These are phyloP conservation scores for Choiromyces venosus DNA, from an alignment of 495 filamentous ascomycete genomes.

Conservation along the genomic window DNA sequence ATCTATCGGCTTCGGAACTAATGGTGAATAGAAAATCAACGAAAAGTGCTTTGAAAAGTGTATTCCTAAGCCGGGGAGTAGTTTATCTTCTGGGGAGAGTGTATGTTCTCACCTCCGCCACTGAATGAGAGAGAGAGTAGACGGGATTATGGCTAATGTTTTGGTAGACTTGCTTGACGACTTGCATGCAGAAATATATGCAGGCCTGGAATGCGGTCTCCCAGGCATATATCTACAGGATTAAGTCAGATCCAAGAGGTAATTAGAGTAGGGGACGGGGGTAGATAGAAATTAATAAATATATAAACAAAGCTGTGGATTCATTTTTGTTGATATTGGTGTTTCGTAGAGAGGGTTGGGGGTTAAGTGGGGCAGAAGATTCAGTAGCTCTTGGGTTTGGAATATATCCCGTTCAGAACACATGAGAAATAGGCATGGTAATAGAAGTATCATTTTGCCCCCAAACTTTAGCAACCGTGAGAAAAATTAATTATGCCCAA, in stretches of 20 bases:
- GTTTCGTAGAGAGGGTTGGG: neutral
- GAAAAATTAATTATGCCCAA: neutral
- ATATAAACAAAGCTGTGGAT: neutral
- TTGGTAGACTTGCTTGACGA: constrained; percentile 62
- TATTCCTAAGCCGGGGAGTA: constrained; percentile 73
- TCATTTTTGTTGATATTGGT: neutral
- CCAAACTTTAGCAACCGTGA: neutral
- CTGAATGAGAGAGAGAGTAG: neutral
- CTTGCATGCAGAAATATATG: constrained; percentile 98
- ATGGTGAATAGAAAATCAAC: constrained; percentile 74
- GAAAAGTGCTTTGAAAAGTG: constrained; percentile 94
- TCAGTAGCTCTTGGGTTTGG: neutral
- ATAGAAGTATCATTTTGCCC: neutral
- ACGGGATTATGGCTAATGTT: neutral
- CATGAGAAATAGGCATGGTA: neutral
- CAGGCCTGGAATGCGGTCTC: constrained; percentile 81
- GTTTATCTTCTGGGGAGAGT: constrained; percentile 64
- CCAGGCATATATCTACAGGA: constrained; percentile 63
- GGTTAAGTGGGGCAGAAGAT: neutral
- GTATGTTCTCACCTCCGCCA: constrained; percentile 14
- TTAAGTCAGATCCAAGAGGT: constrained; percentile 58
- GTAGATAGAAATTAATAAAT: neutral
- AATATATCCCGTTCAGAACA: neutral
- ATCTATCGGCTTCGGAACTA: neutral
- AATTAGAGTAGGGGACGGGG: constrained; percentile 39